Evolutionary conservation across 2,329 filamentous ascomycete genomes (phyloP).

Genomic region (Alternaria infectoria): DNA sequence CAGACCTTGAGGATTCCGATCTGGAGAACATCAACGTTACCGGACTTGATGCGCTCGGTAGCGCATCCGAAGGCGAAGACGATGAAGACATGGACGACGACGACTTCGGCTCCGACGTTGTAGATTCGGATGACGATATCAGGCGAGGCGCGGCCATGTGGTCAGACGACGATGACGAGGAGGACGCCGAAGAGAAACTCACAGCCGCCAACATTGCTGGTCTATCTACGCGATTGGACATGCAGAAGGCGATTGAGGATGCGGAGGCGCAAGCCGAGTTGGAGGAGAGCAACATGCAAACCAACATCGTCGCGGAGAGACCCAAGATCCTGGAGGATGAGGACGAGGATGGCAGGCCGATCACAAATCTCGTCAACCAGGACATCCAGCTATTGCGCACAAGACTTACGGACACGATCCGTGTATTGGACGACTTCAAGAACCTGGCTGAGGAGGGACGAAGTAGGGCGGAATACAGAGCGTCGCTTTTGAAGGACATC

Average conservation of each 20-base stretch:
- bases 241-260: conserved; percentile 75
- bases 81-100: conserved; percentile 49
- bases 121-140: conserved; percentile 68
- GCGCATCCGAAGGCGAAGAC: conserved; percentile 46
- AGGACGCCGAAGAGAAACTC: conserved; percentile 85
- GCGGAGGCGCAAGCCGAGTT: conserved; percentile 85
- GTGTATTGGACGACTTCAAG: conserved; percentile 86
- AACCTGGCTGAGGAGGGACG: conserved; percentile 80
- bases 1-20: conserved; percentile 31
- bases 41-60: conserved; percentile 49
- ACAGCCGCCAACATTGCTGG: conserved; percentile 97
- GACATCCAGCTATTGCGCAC: conserved; percentile 88
- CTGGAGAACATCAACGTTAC: conserved; percentile 43
- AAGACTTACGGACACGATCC: conserved; percentile 90
- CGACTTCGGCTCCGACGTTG: conserved; percentile 49
- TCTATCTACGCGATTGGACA: conserved; percentile 82
- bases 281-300: conserved; percentile 84
- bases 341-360: conserved; percentile 64
- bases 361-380: conserved; percentile 70
- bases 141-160: conserved; percentile 70
- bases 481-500: conserved; percentile 86
- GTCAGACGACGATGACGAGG: conserved; percentile 95
- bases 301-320: conserved; percentile 78
- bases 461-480: conserved; percentile 86
- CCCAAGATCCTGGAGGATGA: conserved; percentile 69